Evolutionary conservation across 306 rosid species (phyloP).

Genomic region (Pterocarpus santalinus): DNA sequence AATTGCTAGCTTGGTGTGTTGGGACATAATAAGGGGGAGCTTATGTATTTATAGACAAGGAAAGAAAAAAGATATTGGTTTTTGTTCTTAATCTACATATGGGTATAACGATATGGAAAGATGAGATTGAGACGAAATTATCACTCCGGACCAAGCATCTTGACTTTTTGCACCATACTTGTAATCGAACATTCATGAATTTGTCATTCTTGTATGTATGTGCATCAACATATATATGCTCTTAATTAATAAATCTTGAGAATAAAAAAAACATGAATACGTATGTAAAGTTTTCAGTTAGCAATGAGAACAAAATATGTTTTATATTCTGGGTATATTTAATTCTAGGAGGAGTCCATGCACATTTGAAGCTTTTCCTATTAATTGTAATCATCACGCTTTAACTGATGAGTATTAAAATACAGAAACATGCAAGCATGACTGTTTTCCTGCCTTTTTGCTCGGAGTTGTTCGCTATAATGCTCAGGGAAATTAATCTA

Average conservation of each 20-base stretch:
- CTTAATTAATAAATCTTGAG: background rate
- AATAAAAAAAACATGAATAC: background rate
- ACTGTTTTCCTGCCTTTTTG: background rate
- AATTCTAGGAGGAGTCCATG: background rate
- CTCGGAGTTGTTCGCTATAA: background rate
- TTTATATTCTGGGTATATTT: background rate
- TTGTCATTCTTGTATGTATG: background rate
- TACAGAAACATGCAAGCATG: background rate
- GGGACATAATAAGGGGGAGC: constrained; percentile 15
- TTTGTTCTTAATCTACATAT: background rate
- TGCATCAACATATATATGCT: background rate
- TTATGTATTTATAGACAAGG: constrained; percentile 52
- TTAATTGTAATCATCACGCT: background rate
- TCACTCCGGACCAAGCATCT: background rate
- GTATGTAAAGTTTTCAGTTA: background rate
- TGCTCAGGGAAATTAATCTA: background rate
- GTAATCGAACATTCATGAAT: background rate
- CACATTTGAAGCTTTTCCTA: background rate
- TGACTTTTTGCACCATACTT: constrained; percentile 40
- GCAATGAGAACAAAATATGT: background rate
- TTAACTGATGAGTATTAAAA: constrained; percentile 21
- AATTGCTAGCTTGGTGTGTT: constrained; percentile 14
- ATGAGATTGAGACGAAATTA: constrained; percentile 42
- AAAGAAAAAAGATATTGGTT: background rate
- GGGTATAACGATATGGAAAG: constrained; percentile 35